Conservation (phyloP, 495 filamentous ascomycete genomes). For the Cercophora sp. region DNA sequence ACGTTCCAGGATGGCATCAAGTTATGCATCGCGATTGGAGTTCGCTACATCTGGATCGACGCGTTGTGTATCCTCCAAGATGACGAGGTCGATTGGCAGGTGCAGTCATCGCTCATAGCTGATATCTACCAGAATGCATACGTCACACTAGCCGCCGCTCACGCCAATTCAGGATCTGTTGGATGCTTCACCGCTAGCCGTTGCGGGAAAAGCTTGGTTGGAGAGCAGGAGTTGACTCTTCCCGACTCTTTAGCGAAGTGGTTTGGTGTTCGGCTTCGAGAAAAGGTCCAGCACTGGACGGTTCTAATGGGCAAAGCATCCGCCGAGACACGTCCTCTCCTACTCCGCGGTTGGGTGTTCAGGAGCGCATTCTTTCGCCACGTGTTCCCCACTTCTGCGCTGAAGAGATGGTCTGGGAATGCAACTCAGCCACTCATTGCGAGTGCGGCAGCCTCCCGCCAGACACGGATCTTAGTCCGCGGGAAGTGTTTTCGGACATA, state of each 20-base stretch:
- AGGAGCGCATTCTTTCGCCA: neutral
- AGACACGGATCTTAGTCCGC: neutral
- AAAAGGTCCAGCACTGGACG: neutral
- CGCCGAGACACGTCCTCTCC: neutral
- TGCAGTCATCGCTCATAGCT: neutral
- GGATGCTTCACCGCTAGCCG: neutral
- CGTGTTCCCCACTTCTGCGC: neutral
- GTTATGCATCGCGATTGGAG: neutral
- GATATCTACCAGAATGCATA: neutral
- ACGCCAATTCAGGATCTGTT: neutral
- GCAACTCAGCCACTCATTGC: neutral
- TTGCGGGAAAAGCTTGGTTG: neutral
- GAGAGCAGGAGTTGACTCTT: neutral
- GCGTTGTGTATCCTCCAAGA: slow-evolving; percentile 8
- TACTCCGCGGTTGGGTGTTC: neutral
- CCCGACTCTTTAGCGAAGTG: neutral
- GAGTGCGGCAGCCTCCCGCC: neutral
- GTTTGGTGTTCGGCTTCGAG: neutral
- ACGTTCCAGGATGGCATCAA: slow-evolving; percentile 3
- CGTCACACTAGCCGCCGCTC: neutral
- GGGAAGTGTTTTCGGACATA: neutral
- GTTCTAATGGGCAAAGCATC: neutral
- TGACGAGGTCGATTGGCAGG: neutral
- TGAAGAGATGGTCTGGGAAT: neutral
- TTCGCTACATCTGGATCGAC: slow-evolving; percentile 6